A percentile compares a stretch with the other conserved stretches of the same genome.
phyloP scores from a whole-genome alignment of 805 yeast genomes.

The Pichia manshurica region DNA sequence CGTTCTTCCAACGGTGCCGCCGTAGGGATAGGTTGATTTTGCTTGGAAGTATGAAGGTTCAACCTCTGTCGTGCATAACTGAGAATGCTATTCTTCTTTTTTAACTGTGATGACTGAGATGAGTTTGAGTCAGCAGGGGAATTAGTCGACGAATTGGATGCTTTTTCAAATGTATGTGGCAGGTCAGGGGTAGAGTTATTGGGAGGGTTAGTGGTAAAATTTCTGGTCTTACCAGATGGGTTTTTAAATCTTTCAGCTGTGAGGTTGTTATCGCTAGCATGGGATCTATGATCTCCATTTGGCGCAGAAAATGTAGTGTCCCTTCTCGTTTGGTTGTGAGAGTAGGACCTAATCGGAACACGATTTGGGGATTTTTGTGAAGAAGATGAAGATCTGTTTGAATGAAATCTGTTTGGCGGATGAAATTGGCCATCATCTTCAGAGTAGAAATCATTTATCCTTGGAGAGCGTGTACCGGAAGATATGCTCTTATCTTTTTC shows the following conservation, averaged over 20 bases:
- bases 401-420: conserved; percentile 8
- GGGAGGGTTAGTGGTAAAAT: conserved; percentile 7
- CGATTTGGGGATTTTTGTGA: conserved; percentile 2
- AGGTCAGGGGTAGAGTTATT: conserved; percentile 15
- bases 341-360: conserved; percentile 5
- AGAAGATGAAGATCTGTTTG: conserved; percentile 1
- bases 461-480: background rate
- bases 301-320: background rate
- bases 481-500: conserved; percentile 9
- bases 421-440: background rate
- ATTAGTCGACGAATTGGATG: background rate
- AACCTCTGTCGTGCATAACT: conserved; percentile 10
- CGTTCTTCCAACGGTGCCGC: too few species aligned
- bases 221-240: conserved; percentile 5
- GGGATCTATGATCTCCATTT: too few species aligned
- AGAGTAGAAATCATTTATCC: conserved; percentile 1
- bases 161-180: background rate
- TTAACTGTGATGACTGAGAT: background rate
- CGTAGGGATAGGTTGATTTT: background rate
- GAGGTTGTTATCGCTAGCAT: too few species aligned
- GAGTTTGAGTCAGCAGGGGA: background rate
- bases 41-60: conserved; percentile 1
- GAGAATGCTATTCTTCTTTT: conserved; percentile 1
- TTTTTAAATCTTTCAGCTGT: background rate
- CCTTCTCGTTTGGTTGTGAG: background rate